Conservation (phyloP, 208 protist genomes). For the Acanthamoeba polyphaga region DNA sequence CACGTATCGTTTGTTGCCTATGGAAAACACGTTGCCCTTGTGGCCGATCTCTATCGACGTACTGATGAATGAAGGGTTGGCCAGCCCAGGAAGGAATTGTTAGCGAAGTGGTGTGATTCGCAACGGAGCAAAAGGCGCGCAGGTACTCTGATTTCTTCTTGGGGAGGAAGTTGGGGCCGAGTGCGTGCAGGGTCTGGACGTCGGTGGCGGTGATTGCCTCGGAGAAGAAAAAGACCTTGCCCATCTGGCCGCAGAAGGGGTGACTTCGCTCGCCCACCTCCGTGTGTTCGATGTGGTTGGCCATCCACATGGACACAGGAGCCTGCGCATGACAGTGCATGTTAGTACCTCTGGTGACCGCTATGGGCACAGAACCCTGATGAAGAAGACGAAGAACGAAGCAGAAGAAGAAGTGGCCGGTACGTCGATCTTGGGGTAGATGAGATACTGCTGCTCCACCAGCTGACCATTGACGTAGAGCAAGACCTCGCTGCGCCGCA, state of each 20-base stretch:
- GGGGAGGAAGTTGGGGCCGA: conserved; percentile 68
- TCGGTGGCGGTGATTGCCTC: conserved; percentile 19
- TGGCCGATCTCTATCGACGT: conserved; percentile 65
- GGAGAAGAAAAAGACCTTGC: conserved; percentile 55
- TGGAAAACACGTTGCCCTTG: conserved; percentile 42
- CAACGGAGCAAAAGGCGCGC: too few relatives aligned
- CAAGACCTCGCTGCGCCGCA: conserved; percentile 54
- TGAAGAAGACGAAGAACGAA: too few relatives aligned
- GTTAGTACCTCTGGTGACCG: too few relatives aligned
- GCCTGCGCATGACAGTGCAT: not conserved
- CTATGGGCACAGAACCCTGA: too few relatives aligned
- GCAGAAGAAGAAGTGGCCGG: too few relatives aligned
- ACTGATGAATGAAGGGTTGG: not conserved
- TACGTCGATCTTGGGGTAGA: conserved; percentile 72
- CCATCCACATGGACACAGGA: conserved; percentile 42
- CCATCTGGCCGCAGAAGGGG: conserved; percentile 71
- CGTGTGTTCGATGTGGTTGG: conserved; percentile 16
- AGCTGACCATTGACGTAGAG: conserved; percentile 66
- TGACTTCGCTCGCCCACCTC: conserved; percentile 46
- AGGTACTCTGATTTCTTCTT: conserved; percentile 65
- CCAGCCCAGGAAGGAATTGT: not conserved
- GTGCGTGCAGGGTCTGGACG: conserved; percentile 29
- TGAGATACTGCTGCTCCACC: conserved; percentile 63
- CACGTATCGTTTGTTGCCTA: conserved; percentile 45
- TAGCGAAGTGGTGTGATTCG: not conserved